phyloP scores from a whole-genome alignment of 2,329 filamentous ascomycete species.

The Geoglossum cookeanum region DNA sequence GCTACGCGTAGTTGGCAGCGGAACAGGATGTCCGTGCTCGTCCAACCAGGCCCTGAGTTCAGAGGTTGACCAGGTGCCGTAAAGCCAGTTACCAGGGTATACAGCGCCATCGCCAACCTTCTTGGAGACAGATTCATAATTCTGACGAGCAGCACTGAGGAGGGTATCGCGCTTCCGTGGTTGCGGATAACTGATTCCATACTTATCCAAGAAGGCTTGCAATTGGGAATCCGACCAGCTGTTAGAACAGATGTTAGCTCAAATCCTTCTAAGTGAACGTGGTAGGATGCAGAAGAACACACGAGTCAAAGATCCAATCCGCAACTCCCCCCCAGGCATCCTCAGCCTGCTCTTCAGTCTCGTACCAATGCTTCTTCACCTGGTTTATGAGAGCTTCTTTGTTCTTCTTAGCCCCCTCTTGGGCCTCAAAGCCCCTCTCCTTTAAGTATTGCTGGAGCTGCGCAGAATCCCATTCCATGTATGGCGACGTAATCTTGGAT shows the following conservation, averaged over 20 bases:
- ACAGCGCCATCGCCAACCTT: slow-evolving; percentile 54
- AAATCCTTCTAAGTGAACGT: not conserved
- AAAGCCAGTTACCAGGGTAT: slow-evolving; percentile 95
- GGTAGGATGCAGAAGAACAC: slow-evolving; percentile 18
- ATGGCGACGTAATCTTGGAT: slow-evolving; percentile 50
- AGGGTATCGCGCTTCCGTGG: slow-evolving; percentile 71
- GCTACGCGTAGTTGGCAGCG: slow-evolving; percentile 69
- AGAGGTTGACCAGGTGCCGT: slow-evolving; percentile 76
- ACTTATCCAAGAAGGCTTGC: slow-evolving; percentile 78
- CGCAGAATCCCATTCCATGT: slow-evolving; percentile 55
- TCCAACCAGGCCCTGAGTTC: slow-evolving; percentile 91
- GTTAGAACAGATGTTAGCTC: slow-evolving; percentile 19
- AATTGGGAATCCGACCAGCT: slow-evolving; percentile 88
- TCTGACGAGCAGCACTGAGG: slow-evolving; percentile 57
- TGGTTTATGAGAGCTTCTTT: slow-evolving; percentile 49
- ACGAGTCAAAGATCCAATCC: slow-evolving; percentile 84
- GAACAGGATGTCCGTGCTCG: slow-evolving; percentile 64
- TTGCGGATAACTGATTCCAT: slow-evolving; percentile 72
- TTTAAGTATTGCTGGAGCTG: slow-evolving; percentile 50
- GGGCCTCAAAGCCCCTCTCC: slow-evolving; percentile 49
- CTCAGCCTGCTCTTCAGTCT: slow-evolving; percentile 58
- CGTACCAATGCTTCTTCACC: slow-evolving; percentile 57
- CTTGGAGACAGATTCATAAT: slow-evolving; percentile 62
- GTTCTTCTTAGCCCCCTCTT: slow-evolving; percentile 45
- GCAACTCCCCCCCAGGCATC: slow-evolving; percentile 53